These are phyloP conservation scores for Solanum acaule DNA, from an alignment of 257 asterid genomes.

Conservation along the genomic window DNA sequence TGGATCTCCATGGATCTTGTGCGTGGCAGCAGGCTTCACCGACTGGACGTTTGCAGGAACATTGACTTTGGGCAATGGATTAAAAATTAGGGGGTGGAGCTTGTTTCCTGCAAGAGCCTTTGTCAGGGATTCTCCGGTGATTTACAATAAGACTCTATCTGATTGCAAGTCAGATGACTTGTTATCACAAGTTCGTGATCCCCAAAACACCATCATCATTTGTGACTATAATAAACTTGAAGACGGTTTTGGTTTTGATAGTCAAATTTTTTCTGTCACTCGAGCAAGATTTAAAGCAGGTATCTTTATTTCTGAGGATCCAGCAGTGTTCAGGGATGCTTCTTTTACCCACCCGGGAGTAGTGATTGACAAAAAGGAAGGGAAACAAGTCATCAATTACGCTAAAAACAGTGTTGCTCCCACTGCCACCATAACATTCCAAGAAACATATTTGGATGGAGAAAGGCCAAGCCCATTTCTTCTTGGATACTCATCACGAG, in stretches of 20 bases:
- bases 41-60: not conserved
- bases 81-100: not conserved
- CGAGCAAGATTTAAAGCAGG: not conserved
- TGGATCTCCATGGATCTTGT: not conserved
- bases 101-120: not conserved
- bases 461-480: not conserved
- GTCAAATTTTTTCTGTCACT: not conserved
- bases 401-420: not conserved
- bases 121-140: not conserved
- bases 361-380: not conserved
- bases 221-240: not conserved
- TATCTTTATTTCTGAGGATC: not conserved
- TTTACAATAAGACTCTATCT: not conserved
- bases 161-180: not conserved
- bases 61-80: not conserved
- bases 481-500: not conserved
- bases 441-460: not conserved
- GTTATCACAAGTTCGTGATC: not conserved
- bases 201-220: not conserved
- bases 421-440: not conserved
- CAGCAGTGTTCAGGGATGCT: not conserved
- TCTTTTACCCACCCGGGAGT: not conserved
- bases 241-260: not conserved
- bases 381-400: not conserved
- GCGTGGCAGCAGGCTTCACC: not conserved